Evolutionary conservation across 768 basidiomycete species (phyloP), one percentile per base, ranked within the genome.

Genomic region (Naganishia randhawae): DNA sequence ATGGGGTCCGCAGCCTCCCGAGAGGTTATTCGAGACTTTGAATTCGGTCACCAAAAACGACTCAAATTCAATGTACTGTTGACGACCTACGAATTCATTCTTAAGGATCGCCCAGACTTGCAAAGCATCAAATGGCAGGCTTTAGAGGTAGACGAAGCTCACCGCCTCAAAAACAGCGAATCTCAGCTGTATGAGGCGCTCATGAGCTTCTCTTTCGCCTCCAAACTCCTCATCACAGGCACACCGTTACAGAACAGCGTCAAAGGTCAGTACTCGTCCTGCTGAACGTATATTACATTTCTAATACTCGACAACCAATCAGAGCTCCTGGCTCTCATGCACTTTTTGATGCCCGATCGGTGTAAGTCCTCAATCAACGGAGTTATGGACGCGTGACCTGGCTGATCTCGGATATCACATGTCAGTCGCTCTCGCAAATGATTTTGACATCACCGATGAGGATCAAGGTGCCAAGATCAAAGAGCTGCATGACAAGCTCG

Each of bases 181-280:
- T 92, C 91, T 73, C 94, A 97, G 82, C 80, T 99, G 63, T 98
- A 98, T 80, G 92, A 98, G 77, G 94, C 94, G 5, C 83, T 99
- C 65, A 84, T 86, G 75, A 86, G 90, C 71, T 99, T 98, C 83
- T 85, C 87, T 53, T 89, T 92, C 50, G 89, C 89, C 4, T 92
- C 90, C 41, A 93, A 95, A 81, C 85, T 99, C 66, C 86, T 99
- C 73, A 98, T 99, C 78, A 99, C 96, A 0, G 96, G 96, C 17
- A 99, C 96, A 1, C 96, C 96, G 29, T 83, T 99, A 65, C 96
- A 99, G 80, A 99, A 99, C 82, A 99, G 96, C 77, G 95, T 99
- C 74, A 97, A 92, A 84, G 57, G 57, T 42, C 25, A 42, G 57
- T 35, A 25, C 7, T 32, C 27, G 10, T 41, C n/a, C 42, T 42